Percentiles rank a stretch among this genome's conserved stretches.
Evolutionary conservation across 73 alveolate genomes (phyloP).

Genomic region (Symbiodinium natans): DNA sequence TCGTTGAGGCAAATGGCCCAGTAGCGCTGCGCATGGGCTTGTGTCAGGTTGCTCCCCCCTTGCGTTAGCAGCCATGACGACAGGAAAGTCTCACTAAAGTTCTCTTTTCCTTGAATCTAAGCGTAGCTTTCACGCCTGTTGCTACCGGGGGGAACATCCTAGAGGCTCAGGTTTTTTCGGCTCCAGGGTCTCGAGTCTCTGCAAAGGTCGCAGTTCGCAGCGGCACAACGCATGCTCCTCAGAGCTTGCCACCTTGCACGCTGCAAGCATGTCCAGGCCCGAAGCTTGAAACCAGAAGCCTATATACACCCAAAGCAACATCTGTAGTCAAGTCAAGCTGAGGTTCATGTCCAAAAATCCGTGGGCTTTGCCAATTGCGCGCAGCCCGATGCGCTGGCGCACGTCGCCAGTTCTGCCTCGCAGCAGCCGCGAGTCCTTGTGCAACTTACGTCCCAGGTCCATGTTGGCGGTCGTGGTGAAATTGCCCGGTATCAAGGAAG

Average conservation of each 20-base stretch:
- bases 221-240: background rate
- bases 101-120: no score
- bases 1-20: background rate
- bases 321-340: background rate
- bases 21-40: no score
- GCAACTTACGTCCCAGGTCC: no score
- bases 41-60: no score
- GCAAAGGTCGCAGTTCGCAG: background rate
- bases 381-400: background rate
- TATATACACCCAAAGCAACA: no score
- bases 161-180: background rate
- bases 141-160: no score
- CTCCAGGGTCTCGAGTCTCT: background rate
- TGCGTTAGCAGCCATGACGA: no score
- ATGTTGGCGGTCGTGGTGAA: background rate
- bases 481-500: background rate
- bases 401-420: no score
- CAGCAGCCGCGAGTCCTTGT: no score
- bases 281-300: background rate
- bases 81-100: no score
- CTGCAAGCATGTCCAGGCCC: background rate
- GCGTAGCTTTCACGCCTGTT: no score
- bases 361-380: constrained; percentile 23
- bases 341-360: background rate
- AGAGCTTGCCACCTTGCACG: background rate